Evolutionary conservation across 2,329 filamentous ascomycete genomes (phyloP), one percentile per base, ranked within the genome.

Genomic region (Beauveria sp.): DNA sequence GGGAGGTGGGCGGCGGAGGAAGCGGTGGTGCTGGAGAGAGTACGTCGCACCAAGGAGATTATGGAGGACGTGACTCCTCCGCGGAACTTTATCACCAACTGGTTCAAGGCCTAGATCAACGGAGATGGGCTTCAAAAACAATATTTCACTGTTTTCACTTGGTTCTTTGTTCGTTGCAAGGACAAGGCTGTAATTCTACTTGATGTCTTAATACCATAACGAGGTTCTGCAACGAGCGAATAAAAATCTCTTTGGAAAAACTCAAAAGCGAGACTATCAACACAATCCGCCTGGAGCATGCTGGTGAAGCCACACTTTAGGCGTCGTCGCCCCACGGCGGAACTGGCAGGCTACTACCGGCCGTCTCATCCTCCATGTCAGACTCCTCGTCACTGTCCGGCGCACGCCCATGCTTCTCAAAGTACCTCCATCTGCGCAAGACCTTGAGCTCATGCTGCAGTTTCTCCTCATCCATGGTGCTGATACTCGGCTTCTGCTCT

Each of bases 1-100:
- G 78, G 77, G 6, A 73, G 82, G 28, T 85, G 83, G 82, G 74
- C 74, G 8, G 81, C 82, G 0, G 83, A 86, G 69, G 75, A 80
- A 64, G 75, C 77, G 45, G 82, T 85, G 2, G 79, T 85, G 22
- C 71, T 73, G 65, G 83, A 85, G 65, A 72, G 83, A 56, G 74
- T 74, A 60, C 75, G 77, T 63, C 73, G 82, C 65, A 82, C 81
- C 2, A 74, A 74, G 66, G 81, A 84, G 63, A 63, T 86, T 24
- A 65, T 85, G 54, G 81, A 85, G 49, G 78, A 82, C 42, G 63
- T 80, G 2, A 70, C 73, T 63, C 72, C 74, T 34, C 76, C 76
- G 0, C 64, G 65, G 18, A 62, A 69, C 5, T 72, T 72, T 3
- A 56, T 79, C 30, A 62, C 67, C 49, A 71, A 74, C 1, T 65